Conservation (phyloP, 1,284 basidiomycete genomes). For the Apiotrichum mycotoxinovorans region DNA sequence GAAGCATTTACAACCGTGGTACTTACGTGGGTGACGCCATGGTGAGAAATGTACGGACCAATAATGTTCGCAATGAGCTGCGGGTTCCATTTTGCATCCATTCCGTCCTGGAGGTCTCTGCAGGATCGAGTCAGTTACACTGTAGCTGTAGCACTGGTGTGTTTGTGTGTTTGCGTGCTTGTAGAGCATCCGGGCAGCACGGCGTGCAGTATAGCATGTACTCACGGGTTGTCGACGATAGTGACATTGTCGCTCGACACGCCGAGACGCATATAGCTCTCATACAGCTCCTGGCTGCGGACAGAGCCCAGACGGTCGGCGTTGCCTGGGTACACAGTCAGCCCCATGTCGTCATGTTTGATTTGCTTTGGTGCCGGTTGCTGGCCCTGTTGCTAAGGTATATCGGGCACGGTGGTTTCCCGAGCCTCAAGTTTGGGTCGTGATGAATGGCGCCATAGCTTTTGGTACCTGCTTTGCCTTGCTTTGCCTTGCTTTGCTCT, state of each 20-base stretch:
- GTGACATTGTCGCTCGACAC: conserved; percentile 59
- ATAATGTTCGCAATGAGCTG: conserved; percentile 62
- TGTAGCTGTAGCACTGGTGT: neutral
- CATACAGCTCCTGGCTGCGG: conserved; percentile 63
- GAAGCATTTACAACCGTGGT: no score
- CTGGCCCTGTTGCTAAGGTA: no score
- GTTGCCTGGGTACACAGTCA: conserved; percentile 55
- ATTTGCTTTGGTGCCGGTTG: neutral
- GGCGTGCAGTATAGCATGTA: no score
- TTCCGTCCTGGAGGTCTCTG: conserved; percentile 59
- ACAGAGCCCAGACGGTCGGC: conserved; percentile 71
- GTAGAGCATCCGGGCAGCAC: no score
- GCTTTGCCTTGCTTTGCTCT: no score
- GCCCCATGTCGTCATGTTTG: neutral
- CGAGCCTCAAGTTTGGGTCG: no score
- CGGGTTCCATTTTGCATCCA: conserved; percentile 62
- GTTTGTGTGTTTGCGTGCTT: no score
- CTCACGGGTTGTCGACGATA: conserved; percentile 70
- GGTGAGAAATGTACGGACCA: conserved; percentile 34
- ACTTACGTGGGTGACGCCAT: conserved; percentile 6
- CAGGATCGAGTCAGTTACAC: no score
- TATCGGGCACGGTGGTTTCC: no score
- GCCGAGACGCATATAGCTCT: conserved; percentile 69
- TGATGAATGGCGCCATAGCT: neutral
- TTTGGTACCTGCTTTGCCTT: no score